These are phyloP conservation scores for Cenchrus purpureus DNA, from an alignment of 176 grass and related monocot species.

Conservation along the genomic window DNA sequence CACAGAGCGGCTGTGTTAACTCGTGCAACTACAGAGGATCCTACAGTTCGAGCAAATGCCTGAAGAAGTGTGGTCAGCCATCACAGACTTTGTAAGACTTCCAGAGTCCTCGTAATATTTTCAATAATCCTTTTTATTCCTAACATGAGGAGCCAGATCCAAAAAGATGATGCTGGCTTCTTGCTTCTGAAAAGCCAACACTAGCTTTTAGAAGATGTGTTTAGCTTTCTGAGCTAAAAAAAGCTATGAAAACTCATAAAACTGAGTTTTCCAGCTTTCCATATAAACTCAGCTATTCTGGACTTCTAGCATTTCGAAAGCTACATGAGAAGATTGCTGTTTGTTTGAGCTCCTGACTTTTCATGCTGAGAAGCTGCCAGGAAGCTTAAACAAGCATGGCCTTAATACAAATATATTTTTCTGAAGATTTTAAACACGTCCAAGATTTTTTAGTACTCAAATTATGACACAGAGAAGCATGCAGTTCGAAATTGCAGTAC, in stretches of 20 bases:
- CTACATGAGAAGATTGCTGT: no score
- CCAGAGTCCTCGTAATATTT: neutral
- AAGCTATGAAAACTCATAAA: no score
- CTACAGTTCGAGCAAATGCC: slow-evolving; percentile 73
- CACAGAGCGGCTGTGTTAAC: slow-evolving; percentile 65
- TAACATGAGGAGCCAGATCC: neutral
- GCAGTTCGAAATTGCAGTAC: slow-evolving; percentile 8
- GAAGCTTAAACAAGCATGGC: neutral
- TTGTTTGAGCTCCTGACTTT: no score
- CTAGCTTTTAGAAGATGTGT: no score
- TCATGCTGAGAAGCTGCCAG: no score
- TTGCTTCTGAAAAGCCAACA: no score
- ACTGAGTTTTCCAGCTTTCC: no score
- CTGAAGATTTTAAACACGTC: neutral
- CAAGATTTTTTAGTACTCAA: slow-evolving; percentile 4
- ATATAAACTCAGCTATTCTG: no score
- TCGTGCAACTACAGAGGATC: slow-evolving; percentile 83
- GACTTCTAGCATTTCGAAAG: no score
- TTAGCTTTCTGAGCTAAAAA: no score
- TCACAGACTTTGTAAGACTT: slow-evolving; percentile 81
- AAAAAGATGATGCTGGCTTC: no score
- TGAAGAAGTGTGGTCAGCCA: slow-evolving; percentile 92
- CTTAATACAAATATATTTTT: slow-evolving; percentile 8
- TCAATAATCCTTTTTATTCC: neutral
- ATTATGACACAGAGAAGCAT: slow-evolving; percentile 1